Evolutionary conservation across 768 basidiomycete species (phyloP), one percentile per base, ranked within the genome.

Genomic region (Nidularia pulvinata): DNA sequence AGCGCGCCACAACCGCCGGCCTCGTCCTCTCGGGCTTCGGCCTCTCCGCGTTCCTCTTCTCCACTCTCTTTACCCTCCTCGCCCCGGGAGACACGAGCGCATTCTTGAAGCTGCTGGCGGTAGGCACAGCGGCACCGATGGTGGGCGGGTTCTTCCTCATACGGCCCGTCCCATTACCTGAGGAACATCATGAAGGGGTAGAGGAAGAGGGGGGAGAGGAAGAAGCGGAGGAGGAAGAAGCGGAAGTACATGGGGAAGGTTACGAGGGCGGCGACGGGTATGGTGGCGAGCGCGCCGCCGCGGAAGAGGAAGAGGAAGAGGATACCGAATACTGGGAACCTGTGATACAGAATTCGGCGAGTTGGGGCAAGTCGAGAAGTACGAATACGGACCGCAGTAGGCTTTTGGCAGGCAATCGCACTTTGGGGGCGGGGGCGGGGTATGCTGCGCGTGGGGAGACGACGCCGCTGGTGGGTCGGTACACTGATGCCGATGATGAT

Each of bases 11-110:
- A 0, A 81, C 85, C 7, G 91, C 89, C 0, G 88, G 88, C 1
- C 65, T 93, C 7, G 93, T 95, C 34, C 69, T 94, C 16, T 91
- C 92, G 0, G 94, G 92, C 33, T 94, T 92, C 57, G 94, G 95
- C 0, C 82, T 98, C 13, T 94, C 92, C 0, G 95, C 95, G 0
- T 96, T 96, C 75, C 76, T 91, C 57, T 97, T 95, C 70, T 90
- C 91, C 10, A 79, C 85, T 1, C 70, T 95, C 36, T 85, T 92
- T 0, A 86, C 88, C 52, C 61, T 81, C 0, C 65, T 86, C 43
- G 11, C 11, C 22, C 85, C 89, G 0, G 93, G 91, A 0, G 79
- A 94, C 60, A 91, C 89, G 0, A 88, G 87, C 0, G 79, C 84
- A 1, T 89, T 96, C 61, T 69, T 98, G 1, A 76, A 89, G 0